Evolutionary conservation across 169 alveolate genomes (phyloP), one percentile per base, ranked within the genome.

Genomic region (Cyclospora cayetanensis): DNA sequence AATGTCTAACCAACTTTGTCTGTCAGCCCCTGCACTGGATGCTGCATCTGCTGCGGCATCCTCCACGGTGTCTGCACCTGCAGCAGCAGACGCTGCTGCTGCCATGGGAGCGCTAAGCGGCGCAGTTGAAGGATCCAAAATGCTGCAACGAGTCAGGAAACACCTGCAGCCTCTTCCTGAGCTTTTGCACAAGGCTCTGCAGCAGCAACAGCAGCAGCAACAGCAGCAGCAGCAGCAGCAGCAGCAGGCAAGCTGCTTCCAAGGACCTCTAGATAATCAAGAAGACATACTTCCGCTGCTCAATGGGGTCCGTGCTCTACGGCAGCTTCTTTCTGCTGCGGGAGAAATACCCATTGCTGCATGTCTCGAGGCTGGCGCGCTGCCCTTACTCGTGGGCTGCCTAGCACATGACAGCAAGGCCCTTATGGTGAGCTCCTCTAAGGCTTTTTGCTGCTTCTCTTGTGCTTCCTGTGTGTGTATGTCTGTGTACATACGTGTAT

Each of bases 321-420:
- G 65, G 50, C 90, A 53, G 77, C 90, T 80, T 35, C 77, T 80
- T 29, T 35, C 91, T 41, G 80, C 91, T 22, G 84, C 84, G 22
- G 91, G 83, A 31, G 76, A 63, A 15, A 39, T 85, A 5, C 91
- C 91, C 0, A 65, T 85, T 63, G 83, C 76, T 41, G 65, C 76
- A 9, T 85, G 91, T 27, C 79, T 85, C 15, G 31, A 41, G 20
- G 83, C 53, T 25, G 84, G 91, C 39, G 91, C 91, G 55, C 52
- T 85, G 52, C 91, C 91, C 7, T 53, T 85, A 27, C 91, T 85
- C 43, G 84, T 85, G 11, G 83, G 76, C 18, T 70, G 83, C 39
- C 66, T 85, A n/a, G 76, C 83, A 29, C 76, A 72, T 83, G 39
- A 46, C 52, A 85, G 76, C 83, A 60, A 72, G 34, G 83, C 76